Evolutionary conservation across 2,329 filamentous ascomycete species (phyloP).

Genomic region (Diaporthe aspalathi): DNA sequence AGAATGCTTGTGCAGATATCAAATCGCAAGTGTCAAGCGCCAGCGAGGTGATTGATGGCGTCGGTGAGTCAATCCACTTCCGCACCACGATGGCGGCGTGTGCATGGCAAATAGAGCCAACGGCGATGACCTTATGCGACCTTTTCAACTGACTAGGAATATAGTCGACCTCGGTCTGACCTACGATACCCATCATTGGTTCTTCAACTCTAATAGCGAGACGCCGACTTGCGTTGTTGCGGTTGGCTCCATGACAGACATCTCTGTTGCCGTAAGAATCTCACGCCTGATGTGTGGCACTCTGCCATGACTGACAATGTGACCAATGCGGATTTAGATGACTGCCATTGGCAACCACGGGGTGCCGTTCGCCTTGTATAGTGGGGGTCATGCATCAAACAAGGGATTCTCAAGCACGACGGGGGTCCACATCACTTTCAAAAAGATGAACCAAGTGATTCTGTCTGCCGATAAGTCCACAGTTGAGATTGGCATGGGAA

Average conservation of each 20-base stretch:
- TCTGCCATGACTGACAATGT: not conserved
- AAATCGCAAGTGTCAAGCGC: constrained; percentile 11
- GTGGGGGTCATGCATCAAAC: constrained; percentile 45
- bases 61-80: not conserved
- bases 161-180: not conserved
- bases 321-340: constrained; percentile 28
- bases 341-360: constrained; percentile 38
- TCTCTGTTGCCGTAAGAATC: constrained; percentile 41
- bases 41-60: not conserved
- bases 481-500: constrained; percentile 43
- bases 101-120: too few relatives aligned
- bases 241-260: constrained; percentile 42
- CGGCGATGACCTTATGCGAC: not conserved
- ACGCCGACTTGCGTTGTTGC: constrained; percentile 45
- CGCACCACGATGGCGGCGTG: constrained; percentile 43
- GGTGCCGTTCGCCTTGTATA: constrained; percentile 44
- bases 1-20: constrained; percentile 9
- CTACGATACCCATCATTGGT: constrained; percentile 44
- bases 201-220: constrained; percentile 43
- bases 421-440: constrained; percentile 44
- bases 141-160: not conserved
- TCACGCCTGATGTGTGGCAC: not conserved
- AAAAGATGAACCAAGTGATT: constrained; percentile 41
- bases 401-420: constrained; percentile 45
- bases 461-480: constrained; percentile 41